Conservation (phyloP, 768 basidiomycete genomes). For the Hygrophorus russula region DNA sequence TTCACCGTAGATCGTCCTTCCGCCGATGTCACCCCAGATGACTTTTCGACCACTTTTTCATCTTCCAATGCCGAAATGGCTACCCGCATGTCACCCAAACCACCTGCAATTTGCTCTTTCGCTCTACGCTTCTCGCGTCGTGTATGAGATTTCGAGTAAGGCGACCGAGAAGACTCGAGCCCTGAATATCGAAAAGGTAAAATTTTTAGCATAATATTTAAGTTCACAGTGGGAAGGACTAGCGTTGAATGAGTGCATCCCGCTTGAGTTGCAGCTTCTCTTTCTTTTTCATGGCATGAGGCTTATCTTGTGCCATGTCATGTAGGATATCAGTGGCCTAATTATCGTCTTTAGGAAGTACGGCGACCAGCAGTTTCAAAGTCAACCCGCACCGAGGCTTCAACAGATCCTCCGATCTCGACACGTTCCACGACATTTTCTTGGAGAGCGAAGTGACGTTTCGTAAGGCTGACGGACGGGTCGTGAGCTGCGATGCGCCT, state of each 20-base stretch:
- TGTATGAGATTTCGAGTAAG: constrained; percentile 63
- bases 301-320: constrained; percentile 14
- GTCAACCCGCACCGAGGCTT: constrained; percentile 25
- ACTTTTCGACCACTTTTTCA: constrained; percentile 8
- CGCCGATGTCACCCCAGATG: constrained; percentile 9
- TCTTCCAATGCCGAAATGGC: constrained; percentile 45
- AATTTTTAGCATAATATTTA: neutral
- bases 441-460: constrained; percentile 39
- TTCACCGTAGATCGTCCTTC: constrained; percentile 14
- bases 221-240: constrained; percentile 5
- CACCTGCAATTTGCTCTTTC: constrained; percentile 45
- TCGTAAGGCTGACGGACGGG: constrained; percentile 37
- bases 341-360: neutral
- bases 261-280: constrained; percentile 56
- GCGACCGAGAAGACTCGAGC: constrained; percentile 35
- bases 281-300: constrained; percentile 41
- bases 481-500: constrained; percentile 36
- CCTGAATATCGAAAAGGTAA: constrained; percentile 23
- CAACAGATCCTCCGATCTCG: constrained; percentile 29
- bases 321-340: constrained; percentile 37
- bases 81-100: constrained; percentile 36
- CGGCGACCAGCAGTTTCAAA: neutral
- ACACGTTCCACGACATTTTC: constrained; percentile 37
- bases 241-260: constrained; percentile 60
- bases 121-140: constrained; percentile 63